phyloP scores from a whole-genome alignment of 2,329 filamentous ascomycete species.

The Clonostachys sp. region DNA sequence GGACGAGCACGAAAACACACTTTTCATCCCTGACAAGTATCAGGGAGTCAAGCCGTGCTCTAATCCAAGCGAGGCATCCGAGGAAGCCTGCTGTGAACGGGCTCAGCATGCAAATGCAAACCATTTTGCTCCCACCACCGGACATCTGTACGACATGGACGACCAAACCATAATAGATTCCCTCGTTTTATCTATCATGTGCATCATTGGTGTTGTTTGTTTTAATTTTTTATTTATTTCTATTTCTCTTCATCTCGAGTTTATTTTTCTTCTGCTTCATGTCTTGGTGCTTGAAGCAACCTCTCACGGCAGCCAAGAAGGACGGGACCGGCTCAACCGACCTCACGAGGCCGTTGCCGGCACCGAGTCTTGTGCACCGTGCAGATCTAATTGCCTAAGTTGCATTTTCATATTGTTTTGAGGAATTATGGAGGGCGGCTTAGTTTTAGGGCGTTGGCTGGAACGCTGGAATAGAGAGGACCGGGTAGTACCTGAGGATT shows the following conservation, averaged over 20 bases:
- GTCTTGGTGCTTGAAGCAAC: slow-evolving; percentile 2
- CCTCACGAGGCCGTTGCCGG: too few species aligned
- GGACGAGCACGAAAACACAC: too few species aligned
- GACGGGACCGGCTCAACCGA: too few species aligned
- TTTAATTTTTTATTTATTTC: neutral
- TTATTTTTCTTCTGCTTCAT: slow-evolving; percentile 4
- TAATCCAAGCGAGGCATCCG: too few species aligned
- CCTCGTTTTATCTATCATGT: slow-evolving; percentile 11
- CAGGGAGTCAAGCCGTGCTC: too few species aligned
- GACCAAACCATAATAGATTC: slow-evolving; percentile 12
- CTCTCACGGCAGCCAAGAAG: too few species aligned
- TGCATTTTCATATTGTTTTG: slow-evolving; percentile 8
- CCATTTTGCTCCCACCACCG: too few species aligned
- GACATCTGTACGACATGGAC: neutral
- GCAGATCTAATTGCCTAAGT: neutral
- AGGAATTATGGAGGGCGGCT: slow-evolving; percentile 4
- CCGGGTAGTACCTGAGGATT: too few species aligned
- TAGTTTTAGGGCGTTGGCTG: slow-evolving; percentile 3
- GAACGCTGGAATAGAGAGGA: neutral
- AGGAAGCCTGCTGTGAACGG: too few species aligned
- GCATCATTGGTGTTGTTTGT: slow-evolving; percentile 19
- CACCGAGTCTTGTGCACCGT: too few species aligned
- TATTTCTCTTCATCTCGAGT: slow-evolving; percentile 1
- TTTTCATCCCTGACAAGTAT: too few species aligned
- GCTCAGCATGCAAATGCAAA: too few species aligned